Base-by-base conservation (phyloP, 169 alveolate genomes). In the Theileria sp. region DNA sequence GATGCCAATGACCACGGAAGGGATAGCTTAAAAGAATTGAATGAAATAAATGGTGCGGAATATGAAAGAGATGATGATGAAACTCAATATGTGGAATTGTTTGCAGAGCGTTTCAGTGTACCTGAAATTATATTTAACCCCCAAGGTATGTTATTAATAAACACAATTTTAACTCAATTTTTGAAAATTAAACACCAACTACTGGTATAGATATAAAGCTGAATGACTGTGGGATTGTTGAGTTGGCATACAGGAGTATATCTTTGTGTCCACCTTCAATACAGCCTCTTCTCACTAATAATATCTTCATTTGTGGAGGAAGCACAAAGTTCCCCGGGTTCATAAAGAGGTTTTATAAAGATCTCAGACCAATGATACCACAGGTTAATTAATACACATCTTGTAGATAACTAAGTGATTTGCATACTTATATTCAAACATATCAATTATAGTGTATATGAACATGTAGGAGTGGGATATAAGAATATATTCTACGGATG, bases 171-270 rank as follows among this genome's bases (percentile, higher is more conserved):
- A 58, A 25, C 67, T 21, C 36, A 21, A 15, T 58, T 54, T 6
- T 25, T 25, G 3, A 21, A 58, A 25, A 58, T 15, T 58, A 38
- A 38, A 38, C 60, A 1, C 6, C 6, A 34, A 3, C 4, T 66
- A 38, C 1, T 21, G 3, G 21, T 26, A 8, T 70, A 70, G 88
- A 83, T 62, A 66, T 85, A 0, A 72, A 65, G 25, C 36, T 79
- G 21, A 62, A 73, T 34, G 91, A 85, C n/a, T 85, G 91, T 64
- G 91, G 91, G n/a, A 79, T 85, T 8, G 88, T 75, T 15, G 91
- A 85, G 62, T 75, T 85, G 54, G 87, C 61, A 21, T 75, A 64
- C 44, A 61, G 87, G 8, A 78, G 79, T 36, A 61, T 85, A 10
- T 65, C 86, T 21, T 79, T 78, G 32, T 58, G 81, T 15, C 91